phyloP scores from a whole-genome alignment of 23 red algal species.

The Cyanidioschyzon merolae region DNA sequence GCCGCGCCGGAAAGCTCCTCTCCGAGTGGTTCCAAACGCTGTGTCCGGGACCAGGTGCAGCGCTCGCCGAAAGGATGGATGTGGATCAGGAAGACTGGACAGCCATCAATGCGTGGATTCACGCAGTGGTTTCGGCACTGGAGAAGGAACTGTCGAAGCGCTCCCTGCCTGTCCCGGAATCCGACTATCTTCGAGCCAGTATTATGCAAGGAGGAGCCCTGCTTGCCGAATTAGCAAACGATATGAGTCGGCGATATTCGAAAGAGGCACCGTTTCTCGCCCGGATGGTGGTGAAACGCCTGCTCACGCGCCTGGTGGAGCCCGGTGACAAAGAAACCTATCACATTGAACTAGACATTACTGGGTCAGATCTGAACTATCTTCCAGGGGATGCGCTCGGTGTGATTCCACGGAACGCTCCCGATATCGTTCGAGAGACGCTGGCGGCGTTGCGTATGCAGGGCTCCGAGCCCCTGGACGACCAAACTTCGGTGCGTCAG shows the following conservation, averaged over 20 bases:
- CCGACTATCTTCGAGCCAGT: constrained; percentile 6
- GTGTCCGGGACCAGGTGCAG: not conserved
- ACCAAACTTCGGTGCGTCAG: not conserved
- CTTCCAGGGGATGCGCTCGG: constrained; percentile 68
- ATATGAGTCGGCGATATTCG: constrained; percentile 7
- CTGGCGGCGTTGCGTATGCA: constrained; percentile 32
- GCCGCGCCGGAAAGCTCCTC: constrained; percentile 33
- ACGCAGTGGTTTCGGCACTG: constrained; percentile 18
- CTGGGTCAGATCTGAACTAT: constrained; percentile 32
- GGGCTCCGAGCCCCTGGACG: constrained; percentile 18
- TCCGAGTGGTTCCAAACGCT: not conserved
- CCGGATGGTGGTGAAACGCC: constrained; percentile 24
- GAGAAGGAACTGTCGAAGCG: not conserved
- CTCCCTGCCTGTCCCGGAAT: not conserved
- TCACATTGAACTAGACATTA: constrained; percentile 38
- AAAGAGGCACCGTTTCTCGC: constrained; percentile 52
- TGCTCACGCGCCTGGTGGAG: constrained; percentile 18
- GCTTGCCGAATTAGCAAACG: not conserved
- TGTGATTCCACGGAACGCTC: constrained; percentile 53
- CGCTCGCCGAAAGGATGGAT: not conserved
- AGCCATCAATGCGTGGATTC: constrained; percentile 50
- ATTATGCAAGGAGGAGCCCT: not conserved
- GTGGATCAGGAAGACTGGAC: constrained; percentile 89
- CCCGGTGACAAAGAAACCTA: constrained; percentile 32
- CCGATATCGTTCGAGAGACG: constrained; percentile 31